Base-by-base conservation (phyloP, 1,139 yeast species). In the Trichomonascaceae sp. region DNA sequence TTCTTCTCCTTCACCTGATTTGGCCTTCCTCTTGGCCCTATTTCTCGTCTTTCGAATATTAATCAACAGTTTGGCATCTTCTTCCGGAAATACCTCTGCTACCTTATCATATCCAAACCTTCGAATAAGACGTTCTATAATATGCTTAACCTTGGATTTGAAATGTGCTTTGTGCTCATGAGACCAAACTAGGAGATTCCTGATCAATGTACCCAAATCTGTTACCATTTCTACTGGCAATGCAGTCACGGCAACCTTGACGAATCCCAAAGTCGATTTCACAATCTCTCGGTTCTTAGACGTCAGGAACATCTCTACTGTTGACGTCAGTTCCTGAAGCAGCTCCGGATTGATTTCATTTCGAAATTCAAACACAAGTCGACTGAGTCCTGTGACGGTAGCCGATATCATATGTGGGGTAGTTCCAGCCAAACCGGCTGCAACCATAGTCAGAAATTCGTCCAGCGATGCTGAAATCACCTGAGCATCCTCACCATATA, bases 341-440 rank as follows among this genome's bases (percentile, higher is more conserved):
- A 51, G 81, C 80, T 55, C 78, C 62, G 18, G 82, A 78, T 61
- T 86, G 72, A 66, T 59, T n/a, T 75, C 73, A 55, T 80, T 80
- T 64, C 86, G 85, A 74, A 89, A 95, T 70, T 93, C 98, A 69
- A 83, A 93, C 47, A 93, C 79, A 53, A 91, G 75, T 66, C 97
- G 84, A 45, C 96, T 84, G 54, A 93, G 77, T 0, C 96, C 96
- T 8, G 96, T 89, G 61, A 95, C 84, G 15, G 98, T 85, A 17
- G 98, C 97, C 64, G 96, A 87, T 49, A 93, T 87, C 96, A 91
- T 91, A 70, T 91, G 96, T 36, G 95, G 93, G 45, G 95, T 81
- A 62, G 86, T 85, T 53, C 96, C 97, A 41, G 95, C 96, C 61
- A 95, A 78, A 73, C 99, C 99, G 48, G 97, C 99, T 70, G 95